phyloP scores from a whole-genome alignment of 805 yeast species.

The Priceomyces carsonii region DNA sequence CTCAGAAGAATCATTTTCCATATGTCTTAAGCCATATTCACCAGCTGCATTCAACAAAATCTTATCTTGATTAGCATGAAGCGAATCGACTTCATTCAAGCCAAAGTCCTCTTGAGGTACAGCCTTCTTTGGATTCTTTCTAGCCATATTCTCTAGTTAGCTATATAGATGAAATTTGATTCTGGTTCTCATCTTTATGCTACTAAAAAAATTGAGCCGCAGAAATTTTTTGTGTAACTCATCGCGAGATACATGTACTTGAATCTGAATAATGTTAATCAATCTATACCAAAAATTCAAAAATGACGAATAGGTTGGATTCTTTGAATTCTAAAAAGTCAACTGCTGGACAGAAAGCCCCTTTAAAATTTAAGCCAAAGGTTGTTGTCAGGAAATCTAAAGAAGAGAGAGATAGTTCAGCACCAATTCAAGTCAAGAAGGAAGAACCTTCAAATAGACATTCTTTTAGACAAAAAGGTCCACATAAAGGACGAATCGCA shows the following conservation, averaged over 20 bases:
- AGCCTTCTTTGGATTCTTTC: constrained; percentile 12
- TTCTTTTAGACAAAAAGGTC: constrained; percentile 29
- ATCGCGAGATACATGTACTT: not conserved
- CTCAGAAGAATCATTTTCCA: constrained; percentile 48
- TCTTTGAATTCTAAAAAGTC: constrained; percentile 37
- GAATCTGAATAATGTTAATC: not conserved
- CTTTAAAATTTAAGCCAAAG: constrained; percentile 81
- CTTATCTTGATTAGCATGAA: constrained; percentile 60
- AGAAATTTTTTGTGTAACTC: constrained; percentile 1
- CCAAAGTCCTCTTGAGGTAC: constrained; percentile 34
- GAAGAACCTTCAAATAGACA: constrained; percentile 24
- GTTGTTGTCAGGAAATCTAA: constrained; percentile 80
- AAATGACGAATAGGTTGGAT: constrained; percentile 44
- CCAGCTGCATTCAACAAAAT: constrained; percentile 60
- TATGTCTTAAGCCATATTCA: constrained; percentile 29
- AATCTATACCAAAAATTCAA: constrained; percentile 1
- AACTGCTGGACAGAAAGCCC: constrained; percentile 41
- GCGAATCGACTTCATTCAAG: constrained; percentile 67
- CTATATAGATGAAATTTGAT: constrained; percentile 2
- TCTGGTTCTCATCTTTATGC: too few species aligned
- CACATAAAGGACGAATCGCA: constrained; percentile 37
- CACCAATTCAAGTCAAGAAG: constrained; percentile 50
- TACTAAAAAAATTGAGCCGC: not conserved
- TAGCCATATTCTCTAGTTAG: constrained; percentile 18
- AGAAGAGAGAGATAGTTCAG: constrained; percentile 79